Conservation (phyloP, 2,329 filamentous ascomycete species). For the Zymoseptoria brevis region DNA sequence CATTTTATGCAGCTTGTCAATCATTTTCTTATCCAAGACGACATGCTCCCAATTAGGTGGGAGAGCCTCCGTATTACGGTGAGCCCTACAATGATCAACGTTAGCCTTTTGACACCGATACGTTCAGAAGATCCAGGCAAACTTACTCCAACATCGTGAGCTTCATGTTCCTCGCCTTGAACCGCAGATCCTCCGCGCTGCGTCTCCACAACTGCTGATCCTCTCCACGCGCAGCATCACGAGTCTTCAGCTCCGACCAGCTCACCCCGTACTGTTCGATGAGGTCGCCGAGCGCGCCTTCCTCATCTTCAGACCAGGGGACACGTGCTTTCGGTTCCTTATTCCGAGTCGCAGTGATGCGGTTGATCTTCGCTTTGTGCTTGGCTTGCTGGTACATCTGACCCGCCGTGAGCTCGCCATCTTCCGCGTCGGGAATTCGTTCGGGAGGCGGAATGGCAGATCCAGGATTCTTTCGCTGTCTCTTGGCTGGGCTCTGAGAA, state of each 20-base stretch:
- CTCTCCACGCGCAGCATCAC: constrained; percentile 22
- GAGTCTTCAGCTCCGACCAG: constrained; percentile 41
- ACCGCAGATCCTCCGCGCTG: constrained; percentile 41
- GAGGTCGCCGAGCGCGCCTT: constrained; percentile 39
- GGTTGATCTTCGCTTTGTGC: constrained; percentile 15
- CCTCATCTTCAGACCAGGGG: constrained; percentile 32
- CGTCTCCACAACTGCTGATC: constrained; percentile 30
- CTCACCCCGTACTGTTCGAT: constrained; percentile 40
- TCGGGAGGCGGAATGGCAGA: constrained; percentile 23
- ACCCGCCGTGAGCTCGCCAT: constrained; percentile 1
- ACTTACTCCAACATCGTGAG: constrained; percentile 37
- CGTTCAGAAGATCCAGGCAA: neutral
- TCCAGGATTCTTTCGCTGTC: constrained; percentile 27
- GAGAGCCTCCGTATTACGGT: constrained; percentile 26
- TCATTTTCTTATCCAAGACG: constrained; percentile 35
- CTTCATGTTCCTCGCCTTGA: constrained; percentile 47
- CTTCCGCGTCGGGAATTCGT: constrained; percentile 7
- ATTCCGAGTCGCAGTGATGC: constrained; percentile 10
- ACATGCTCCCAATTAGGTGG: constrained; percentile 40
- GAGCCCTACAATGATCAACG: constrained; percentile 8
- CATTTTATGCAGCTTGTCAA: constrained; percentile 25
- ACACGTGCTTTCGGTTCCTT: constrained; percentile 20
- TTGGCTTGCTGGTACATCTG: constrained; percentile 16
- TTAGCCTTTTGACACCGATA: neutral
- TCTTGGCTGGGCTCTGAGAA: constrained; percentile 12